phyloP scores from a whole-genome alignment of 1,284 basidiomycete genomes.

The Schizopora paradoxa region DNA sequence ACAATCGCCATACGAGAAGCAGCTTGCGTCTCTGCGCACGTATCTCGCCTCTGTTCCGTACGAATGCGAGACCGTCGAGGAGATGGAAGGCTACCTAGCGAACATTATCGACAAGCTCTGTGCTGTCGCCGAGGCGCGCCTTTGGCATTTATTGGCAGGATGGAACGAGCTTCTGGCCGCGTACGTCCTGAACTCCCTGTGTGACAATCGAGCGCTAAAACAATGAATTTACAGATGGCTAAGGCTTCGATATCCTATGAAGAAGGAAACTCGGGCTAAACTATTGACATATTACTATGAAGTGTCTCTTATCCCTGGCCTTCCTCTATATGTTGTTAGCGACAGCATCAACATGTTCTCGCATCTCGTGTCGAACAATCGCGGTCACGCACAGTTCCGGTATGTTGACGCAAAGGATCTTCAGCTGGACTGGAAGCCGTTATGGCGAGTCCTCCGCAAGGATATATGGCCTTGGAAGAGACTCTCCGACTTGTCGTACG shows the following conservation, averaged over 20 bases:
- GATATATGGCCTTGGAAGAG: constrained; percentile 71
- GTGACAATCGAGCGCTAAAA: not conserved
- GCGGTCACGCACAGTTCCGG: constrained; percentile 28
- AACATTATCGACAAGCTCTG: constrained; percentile 67
- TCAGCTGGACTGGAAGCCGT: constrained; percentile 66
- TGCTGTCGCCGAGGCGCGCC: constrained; percentile 71
- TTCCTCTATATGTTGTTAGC: constrained; percentile 67
- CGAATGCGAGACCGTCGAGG: constrained; percentile 66
- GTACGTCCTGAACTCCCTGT: constrained; percentile 35
- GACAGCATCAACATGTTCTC: constrained; percentile 72
- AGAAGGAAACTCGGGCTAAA: constrained; percentile 67
- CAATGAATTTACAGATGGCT: constrained; percentile 56
- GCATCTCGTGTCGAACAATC: constrained; percentile 61
- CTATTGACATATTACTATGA: constrained; percentile 82
- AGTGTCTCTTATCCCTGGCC: constrained; percentile 65
- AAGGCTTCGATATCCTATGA: constrained; percentile 76
- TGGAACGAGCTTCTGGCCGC: constrained; percentile 73
- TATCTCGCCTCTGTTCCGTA: constrained; percentile 75
- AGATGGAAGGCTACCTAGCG: constrained; percentile 74
- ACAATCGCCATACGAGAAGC: constrained; percentile 41
- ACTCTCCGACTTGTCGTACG: constrained; percentile 48
- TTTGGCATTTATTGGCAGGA: constrained; percentile 65
- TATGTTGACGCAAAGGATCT: constrained; percentile 68
- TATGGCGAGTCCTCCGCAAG: constrained; percentile 67
- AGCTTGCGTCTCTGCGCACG: constrained; percentile 50